These are phyloP conservation scores for Handroanthus guayacan DNA, from an alignment of 257 asterid genomes.

Conservation along the genomic window DNA sequence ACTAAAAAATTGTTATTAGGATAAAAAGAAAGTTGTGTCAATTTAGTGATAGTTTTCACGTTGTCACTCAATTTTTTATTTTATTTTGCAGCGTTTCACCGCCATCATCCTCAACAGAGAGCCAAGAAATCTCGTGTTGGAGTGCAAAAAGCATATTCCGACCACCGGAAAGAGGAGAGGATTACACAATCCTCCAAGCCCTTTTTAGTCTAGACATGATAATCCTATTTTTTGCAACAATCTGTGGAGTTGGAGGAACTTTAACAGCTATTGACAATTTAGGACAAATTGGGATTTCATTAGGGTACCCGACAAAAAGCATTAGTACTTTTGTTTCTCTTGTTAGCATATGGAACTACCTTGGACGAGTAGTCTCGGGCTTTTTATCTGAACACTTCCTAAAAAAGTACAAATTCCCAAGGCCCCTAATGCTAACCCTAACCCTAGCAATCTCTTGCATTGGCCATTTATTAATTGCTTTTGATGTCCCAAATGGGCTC, in stretches of 20 bases:
- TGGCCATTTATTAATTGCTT: slow-evolving; percentile 75
- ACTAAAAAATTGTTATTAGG: no score
- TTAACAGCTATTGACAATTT: slow-evolving; percentile 79
- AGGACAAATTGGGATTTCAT: slow-evolving; percentile 69
- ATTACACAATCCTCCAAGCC: slow-evolving; percentile 80
- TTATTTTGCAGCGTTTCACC: no score
- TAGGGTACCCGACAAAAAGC: slow-evolving; percentile 66
- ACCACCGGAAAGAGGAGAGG: slow-evolving; percentile 74
- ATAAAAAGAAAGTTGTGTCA: no score
- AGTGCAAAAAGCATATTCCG: slow-evolving; percentile 47
- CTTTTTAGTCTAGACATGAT: slow-evolving; percentile 73
- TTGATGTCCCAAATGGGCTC: slow-evolving; percentile 62
- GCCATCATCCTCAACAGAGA: background rate
- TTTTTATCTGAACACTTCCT: slow-evolving; percentile 64
- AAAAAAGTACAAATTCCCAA: slow-evolving; percentile 64
- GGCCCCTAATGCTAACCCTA: slow-evolving; percentile 63
- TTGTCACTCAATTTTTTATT: no score
- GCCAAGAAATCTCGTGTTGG: slow-evolving; percentile 66
- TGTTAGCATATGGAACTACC: slow-evolving; percentile 86
- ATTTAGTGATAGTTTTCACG: no score
- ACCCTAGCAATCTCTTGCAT: slow-evolving; percentile 55
- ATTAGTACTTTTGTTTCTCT: slow-evolving; percentile 80
- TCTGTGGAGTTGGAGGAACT: slow-evolving; percentile 85
- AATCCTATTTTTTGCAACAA: slow-evolving; percentile 62
- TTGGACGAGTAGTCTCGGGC: slow-evolving; percentile 76